Conservation (phyloP, 139 green algal species). For the Axilococcus clingmanii region DNA sequence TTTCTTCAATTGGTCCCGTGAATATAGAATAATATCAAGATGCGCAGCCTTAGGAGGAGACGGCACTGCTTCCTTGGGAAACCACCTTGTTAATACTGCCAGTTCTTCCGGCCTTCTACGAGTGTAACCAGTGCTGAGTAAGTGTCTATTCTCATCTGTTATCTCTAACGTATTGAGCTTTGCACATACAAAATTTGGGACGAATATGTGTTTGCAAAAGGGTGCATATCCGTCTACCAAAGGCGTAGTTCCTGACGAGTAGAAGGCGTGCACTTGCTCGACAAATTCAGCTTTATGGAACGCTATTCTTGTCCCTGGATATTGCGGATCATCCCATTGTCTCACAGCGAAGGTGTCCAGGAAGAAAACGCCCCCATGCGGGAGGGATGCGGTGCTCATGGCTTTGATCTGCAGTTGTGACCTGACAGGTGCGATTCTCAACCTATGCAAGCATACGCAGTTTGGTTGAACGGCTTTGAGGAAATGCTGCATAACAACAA, state of each 20-base stretch:
- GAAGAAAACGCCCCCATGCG: slow-evolving; percentile 58
- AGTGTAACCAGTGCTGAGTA: slow-evolving; percentile 66
- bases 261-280: slow-evolving; percentile 37
- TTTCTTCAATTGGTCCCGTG: slow-evolving; percentile 71
- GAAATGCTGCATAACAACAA: no score
- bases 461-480: no score
- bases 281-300: slow-evolving; percentile 45
- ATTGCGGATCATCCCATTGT: slow-evolving; percentile 75
- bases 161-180: slow-evolving; percentile 57
- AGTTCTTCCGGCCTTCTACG: slow-evolving; percentile 70
- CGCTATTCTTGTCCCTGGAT: slow-evolving; percentile 7
- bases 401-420: no score
- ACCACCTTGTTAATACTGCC: slow-evolving; percentile 69
- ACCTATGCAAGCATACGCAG: no score
- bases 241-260: slow-evolving; percentile 14
- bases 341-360: slow-evolving; percentile 71
- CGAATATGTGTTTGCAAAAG: slow-evolving; percentile 95
- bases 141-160: slow-evolving; percentile 57
- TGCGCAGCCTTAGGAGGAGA: slow-evolving; percentile 46
- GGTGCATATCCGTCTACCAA: slow-evolving; percentile 84
- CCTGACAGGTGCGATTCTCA: no score
- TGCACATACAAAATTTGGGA: slow-evolving; percentile 73
- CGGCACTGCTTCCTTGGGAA: slow-evolving; percentile 44
- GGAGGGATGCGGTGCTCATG: slow-evolving; percentile 4
- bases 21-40: slow-evolving; percentile 94